A percentile compares a stretch with the other conserved stretches of the same genome.
Conservation (phyloP, 306 rosid species). For the Acacia crassicarpa region DNA sequence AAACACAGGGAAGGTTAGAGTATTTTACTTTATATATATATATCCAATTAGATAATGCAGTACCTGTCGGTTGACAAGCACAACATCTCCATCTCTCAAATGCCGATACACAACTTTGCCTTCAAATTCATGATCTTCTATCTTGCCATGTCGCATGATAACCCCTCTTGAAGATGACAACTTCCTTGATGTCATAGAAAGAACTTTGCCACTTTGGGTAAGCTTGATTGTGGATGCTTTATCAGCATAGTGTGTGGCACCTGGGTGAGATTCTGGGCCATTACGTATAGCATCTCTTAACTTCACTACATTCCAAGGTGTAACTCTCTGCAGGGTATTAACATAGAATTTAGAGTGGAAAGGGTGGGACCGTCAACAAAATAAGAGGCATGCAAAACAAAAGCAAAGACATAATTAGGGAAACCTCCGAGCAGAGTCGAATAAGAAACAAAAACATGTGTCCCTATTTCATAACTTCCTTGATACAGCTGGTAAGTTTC, state of each 20-base stretch:
- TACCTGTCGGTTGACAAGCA: slow-evolving; percentile 97
- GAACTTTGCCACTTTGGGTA: slow-evolving; percentile 40
- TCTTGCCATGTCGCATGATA: slow-evolving; percentile 59
- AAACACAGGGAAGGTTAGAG: too few relatives aligned
- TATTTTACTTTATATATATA: too few relatives aligned
- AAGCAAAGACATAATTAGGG: not conserved
- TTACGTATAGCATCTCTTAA: slow-evolving; percentile 71
- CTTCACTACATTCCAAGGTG: slow-evolving; percentile 78
- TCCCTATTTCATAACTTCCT: not conserved
- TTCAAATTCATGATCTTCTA: slow-evolving; percentile 65
- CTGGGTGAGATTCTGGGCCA: slow-evolving; percentile 86
- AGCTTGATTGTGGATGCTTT: slow-evolving; percentile 52
- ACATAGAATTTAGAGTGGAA: slow-evolving; percentile 9
- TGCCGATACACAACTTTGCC: slow-evolving; percentile 88
- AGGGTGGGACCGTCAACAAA: slow-evolving; percentile 20
- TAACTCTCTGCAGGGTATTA: slow-evolving; percentile 68
- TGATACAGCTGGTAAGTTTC: not conserved
- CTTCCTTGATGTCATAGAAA: slow-evolving; percentile 59
- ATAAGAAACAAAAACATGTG: slow-evolving; percentile 10
- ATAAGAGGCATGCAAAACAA: slow-evolving; percentile 14
- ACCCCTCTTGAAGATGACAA: slow-evolving; percentile 78
- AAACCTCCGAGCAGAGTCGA: slow-evolving; percentile 18
- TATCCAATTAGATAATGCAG: slow-evolving; percentile 17
- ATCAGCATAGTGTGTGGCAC: slow-evolving; percentile 83
- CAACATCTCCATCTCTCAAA: slow-evolving; percentile 91